phyloP scores from a whole-genome alignment of 1,284 basidiomycete genomes.

The Moniliophthora roreri region DNA sequence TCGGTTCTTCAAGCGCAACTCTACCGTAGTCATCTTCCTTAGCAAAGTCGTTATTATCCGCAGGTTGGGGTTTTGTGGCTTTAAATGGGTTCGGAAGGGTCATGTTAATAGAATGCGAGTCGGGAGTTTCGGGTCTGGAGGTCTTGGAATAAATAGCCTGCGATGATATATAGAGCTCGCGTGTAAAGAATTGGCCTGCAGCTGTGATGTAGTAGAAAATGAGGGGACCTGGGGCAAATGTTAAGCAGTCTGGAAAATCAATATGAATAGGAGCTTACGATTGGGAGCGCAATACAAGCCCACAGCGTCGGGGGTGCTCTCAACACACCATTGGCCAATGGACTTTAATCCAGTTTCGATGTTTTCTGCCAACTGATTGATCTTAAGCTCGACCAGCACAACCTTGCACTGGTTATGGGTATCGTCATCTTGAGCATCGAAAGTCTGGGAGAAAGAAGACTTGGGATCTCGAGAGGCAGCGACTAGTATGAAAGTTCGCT shows the following conservation, averaged over 20 bases:
- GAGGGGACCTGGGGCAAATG: constrained; percentile 20
- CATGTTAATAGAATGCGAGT: constrained; percentile 14
- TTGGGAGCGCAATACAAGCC: constrained; percentile 44
- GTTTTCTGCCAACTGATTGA: constrained; percentile 32
- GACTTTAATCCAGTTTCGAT: constrained; percentile 42
- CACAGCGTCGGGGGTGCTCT: constrained; percentile 44
- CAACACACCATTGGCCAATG: constrained; percentile 55
- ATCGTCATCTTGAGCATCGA: constrained; percentile 33
- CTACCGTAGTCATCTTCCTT: constrained; percentile 20
- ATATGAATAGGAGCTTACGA: constrained; percentile 34
- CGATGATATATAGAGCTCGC: constrained; percentile 30
- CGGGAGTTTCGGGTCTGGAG: constrained; percentile 17
- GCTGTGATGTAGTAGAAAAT: constrained; percentile 27
- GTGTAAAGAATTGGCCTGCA: constrained; percentile 32
- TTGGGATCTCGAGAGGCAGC: constrained; percentile 44
- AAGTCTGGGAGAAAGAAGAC: constrained; percentile 28
- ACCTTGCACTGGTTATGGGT: constrained; percentile 41
- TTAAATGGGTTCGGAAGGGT: constrained; percentile 60
- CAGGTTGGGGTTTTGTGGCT: constrained; percentile 38
- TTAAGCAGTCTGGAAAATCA: constrained; percentile 3
- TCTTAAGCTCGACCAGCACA: constrained; percentile 45
- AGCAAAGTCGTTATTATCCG: constrained; percentile 34
- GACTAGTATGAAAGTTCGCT: constrained; percentile 41
- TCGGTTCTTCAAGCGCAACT: constrained; percentile 24
- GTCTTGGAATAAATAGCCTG: constrained; percentile 11